These are phyloP conservation scores for Macadamia integrifolia DNA, from an alignment of 164 flowering plant genomes.

Conservation along the genomic window DNA sequence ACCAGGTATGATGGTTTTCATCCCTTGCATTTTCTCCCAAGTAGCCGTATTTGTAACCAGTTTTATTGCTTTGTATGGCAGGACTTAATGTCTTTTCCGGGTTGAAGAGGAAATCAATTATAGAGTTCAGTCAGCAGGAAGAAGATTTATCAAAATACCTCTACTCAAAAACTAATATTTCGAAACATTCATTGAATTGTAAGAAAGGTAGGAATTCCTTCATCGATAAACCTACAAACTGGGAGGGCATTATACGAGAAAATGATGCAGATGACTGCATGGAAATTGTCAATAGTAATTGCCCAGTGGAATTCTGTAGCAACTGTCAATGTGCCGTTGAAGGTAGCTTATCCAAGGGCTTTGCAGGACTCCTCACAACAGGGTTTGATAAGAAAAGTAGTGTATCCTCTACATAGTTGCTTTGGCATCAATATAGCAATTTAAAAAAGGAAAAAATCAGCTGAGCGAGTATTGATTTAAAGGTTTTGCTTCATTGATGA, in stretches of 20 bases:
- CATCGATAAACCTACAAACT: constrained; percentile 6
- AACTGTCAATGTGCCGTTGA: constrained; percentile 68
- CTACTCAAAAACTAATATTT: neutral
- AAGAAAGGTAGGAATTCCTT: constrained; percentile 33
- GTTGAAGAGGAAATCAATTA: constrained; percentile 52
- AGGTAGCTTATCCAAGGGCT: constrained; percentile 62
- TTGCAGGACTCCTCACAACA: constrained; percentile 57
- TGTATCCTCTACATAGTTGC: constrained; percentile 24
- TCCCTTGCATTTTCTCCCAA: neutral
- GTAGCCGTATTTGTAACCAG: neutral
- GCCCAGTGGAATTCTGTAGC: constrained; percentile 21
- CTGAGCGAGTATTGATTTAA: neutral
- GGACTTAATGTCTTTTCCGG: constrained; percentile 57
- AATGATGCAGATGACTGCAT: constrained; percentile 20
- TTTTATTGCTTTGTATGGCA: constrained; percentile 17
- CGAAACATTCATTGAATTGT: neutral
- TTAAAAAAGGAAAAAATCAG: neutral
- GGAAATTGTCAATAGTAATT: constrained; percentile 28
- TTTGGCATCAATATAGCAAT: neutral
- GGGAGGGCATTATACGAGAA: constrained; percentile 19
- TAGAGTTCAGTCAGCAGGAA: constrained; percentile 18
- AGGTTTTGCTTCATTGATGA: neutral
- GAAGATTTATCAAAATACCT: constrained; percentile 16
- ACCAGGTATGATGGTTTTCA: constrained; percentile 34
- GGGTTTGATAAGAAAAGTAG: constrained; percentile 37